Evolutionary conservation across 768 basidiomycete genomes (phyloP).

Genomic region (Gelatoporia subvermispora): DNA sequence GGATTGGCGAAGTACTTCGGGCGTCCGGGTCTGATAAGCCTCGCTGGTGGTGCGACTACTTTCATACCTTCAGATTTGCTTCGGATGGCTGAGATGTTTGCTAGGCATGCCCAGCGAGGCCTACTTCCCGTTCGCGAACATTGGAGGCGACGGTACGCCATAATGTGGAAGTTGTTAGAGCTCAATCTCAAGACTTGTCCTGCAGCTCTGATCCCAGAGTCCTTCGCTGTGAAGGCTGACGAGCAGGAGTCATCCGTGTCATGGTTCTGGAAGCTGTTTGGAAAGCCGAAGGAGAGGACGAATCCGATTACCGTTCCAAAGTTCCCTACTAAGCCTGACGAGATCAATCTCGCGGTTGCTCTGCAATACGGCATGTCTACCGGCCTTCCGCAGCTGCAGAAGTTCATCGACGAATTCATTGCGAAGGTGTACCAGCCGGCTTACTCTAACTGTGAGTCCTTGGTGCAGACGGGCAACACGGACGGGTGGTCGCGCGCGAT

Average conservation of each 20-base stretch:
- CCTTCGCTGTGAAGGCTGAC: constrained; percentile 36
- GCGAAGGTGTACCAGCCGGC: constrained; percentile 50
- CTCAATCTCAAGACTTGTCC: neutral
- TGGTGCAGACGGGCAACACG: constrained; percentile 66
- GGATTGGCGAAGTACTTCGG: constrained; percentile 56
- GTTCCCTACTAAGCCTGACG: constrained; percentile 39
- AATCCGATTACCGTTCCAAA: constrained; percentile 55
- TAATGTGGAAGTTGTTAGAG: neutral
- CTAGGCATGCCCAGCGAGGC: constrained; percentile 61
- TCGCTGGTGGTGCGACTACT: constrained; percentile 60
- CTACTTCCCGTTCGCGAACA: constrained; percentile 64
- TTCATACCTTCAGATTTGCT: neutral
- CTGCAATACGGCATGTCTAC: constrained; percentile 62
- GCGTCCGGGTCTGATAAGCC: constrained; percentile 46
- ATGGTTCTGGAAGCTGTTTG: constrained; percentile 59
- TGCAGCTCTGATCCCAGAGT: constrained; percentile 40
- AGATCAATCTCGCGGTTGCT: constrained; percentile 54
- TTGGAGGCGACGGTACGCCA: constrained; percentile 46
- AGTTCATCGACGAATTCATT: constrained; percentile 55
- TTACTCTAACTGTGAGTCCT: constrained; percentile 53
- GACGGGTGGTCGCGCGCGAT: constrained; percentile 63
- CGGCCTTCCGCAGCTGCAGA: constrained; percentile 54
- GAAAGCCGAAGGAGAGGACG: constrained; percentile 37
- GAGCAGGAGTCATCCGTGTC: constrained; percentile 31
- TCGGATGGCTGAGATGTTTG: neutral